Evolutionary conservation across 768 basidiomycete species (phyloP), one percentile per base, ranked within the genome.

Genomic region (Termitomyces titanicus): DNA sequence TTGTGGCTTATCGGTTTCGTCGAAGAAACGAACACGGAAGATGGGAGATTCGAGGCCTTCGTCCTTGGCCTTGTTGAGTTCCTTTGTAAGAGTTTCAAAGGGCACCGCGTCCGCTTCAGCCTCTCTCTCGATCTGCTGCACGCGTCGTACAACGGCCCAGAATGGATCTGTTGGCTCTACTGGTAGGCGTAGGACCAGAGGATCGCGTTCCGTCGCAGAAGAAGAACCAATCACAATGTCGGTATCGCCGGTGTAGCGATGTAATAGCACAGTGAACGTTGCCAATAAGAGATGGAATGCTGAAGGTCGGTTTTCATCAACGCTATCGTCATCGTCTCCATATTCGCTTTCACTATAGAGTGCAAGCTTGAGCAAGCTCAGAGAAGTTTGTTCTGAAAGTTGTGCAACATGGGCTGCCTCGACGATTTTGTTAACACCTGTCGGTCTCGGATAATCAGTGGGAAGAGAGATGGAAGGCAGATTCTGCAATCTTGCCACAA

Each of bases 1-100:
- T 46, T 78, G 85, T 39, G 79, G 82, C 35, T 82, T 72, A 61
- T 92, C 91, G 1, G 88, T 94, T 68, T 90, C 91, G 65, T 98
- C 94, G 68, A 97, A 94, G 78, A 98, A 97, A n/a, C 94, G 86
- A 39, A 97, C 94, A 48, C 94, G 84, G 74, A 97, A 98, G 25
- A 98, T 77, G 4, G 89, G 89, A 20, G 77, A 80, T 37, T 83
- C 80, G 12, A 77, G 62, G 11, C 74, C 70, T 33, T 86, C 87
- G 17, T 87, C 82, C 60, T 82, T 86, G 63, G 78, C 81, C 63
- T 82, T 82, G 52, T 78, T 80, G 48, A 97, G 73, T 9, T 84
- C 88, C 44, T 78, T 79, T 17, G 88, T 78, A 54, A 98, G 80
- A 1, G 75, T 70, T 59, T 94, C 89, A 66, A 93, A 93, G 0